A percentile compares a stretch with the other conserved stretches of the same genome.
Conservation (phyloP, 257 asterid species). For the Nicotiana obtusifolia region DNA sequence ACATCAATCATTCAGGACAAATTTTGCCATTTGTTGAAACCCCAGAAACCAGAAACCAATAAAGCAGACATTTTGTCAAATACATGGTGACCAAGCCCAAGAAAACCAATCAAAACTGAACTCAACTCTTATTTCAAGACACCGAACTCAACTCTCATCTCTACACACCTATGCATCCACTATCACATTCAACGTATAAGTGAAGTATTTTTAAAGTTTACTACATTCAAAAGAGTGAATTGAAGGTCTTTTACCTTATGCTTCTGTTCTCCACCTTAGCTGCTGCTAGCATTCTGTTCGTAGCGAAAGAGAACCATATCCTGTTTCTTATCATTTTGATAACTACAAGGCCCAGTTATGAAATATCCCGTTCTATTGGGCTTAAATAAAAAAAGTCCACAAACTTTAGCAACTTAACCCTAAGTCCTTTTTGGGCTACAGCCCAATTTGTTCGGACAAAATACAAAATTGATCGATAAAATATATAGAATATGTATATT, state of each 20-base stretch:
- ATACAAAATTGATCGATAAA: too few species aligned
- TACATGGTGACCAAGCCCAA: slow-evolving; percentile 18
- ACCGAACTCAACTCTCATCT: neutral
- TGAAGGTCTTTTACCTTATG: neutral
- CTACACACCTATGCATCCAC: neutral
- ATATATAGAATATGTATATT: too few species aligned
- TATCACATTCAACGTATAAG: neutral
- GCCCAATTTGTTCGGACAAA: neutral
- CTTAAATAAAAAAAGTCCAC: neutral
- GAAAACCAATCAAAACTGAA: neutral
- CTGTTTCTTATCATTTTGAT: neutral
- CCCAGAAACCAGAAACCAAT: neutral
- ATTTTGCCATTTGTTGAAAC: neutral
- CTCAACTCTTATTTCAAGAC: neutral
- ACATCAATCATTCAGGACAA: neutral
- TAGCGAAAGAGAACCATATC: neutral
- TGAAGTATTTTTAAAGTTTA: too few species aligned
- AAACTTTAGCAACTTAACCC: neutral
- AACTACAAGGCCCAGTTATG: neutral
- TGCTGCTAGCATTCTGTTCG: neutral
- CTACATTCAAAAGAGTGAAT: neutral
- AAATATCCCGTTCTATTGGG: neutral
- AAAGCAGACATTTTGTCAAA: slow-evolving; percentile 37
- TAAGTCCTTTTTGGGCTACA: neutral
- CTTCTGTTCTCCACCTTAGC: neutral